These are phyloP conservation scores for Maudiozyma saulgeensis DNA, from an alignment of 805 yeast species.

Conservation along the genomic window DNA sequence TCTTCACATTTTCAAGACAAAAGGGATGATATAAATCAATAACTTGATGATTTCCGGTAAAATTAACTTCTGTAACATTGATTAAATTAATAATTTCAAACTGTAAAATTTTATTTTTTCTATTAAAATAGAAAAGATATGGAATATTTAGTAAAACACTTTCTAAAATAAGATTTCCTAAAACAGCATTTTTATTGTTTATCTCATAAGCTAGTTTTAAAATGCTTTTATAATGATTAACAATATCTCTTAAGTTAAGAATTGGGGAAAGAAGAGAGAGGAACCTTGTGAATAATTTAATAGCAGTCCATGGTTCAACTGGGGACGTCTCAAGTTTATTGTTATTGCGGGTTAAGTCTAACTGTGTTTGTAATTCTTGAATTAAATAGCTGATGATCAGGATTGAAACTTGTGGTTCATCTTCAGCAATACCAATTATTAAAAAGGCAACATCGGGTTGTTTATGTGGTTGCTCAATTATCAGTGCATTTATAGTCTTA, in stretches of 20 bases:
- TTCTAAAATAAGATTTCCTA: conserved; percentile 57
- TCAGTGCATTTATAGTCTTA: conserved; percentile 51
- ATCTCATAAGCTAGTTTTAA: conserved; percentile 43
- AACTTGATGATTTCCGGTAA: not conserved
- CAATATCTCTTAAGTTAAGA: conserved; percentile 37
- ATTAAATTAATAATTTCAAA: conserved; percentile 1
- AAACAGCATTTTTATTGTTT: conserved; percentile 40
- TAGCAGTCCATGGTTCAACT: conserved; percentile 50
- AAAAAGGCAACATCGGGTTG: conserved; percentile 53
- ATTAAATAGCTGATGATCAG: conserved; percentile 56
- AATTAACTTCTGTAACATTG: not conserved
- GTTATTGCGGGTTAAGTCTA: conserved; percentile 29
- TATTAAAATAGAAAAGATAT: conserved; percentile 39
- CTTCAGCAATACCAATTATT: conserved; percentile 50
- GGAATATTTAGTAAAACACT: conserved; percentile 53
- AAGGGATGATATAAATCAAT: not conserved
- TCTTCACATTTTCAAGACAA: not conserved
- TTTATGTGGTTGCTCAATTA: conserved; percentile 83
- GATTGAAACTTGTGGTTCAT: conserved; percentile 49
- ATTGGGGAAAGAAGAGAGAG: conserved; percentile 54
- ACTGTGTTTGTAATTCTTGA: conserved; percentile 43
- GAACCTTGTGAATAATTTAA: conserved; percentile 61
- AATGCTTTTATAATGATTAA: conserved; percentile 40
- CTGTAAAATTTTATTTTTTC: not conserved
- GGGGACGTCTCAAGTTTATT: conserved; percentile 18